Evolutionary conservation across 2,329 filamentous ascomycete species (phyloP).

Genomic region (Microcyclosporella mali): DNA sequence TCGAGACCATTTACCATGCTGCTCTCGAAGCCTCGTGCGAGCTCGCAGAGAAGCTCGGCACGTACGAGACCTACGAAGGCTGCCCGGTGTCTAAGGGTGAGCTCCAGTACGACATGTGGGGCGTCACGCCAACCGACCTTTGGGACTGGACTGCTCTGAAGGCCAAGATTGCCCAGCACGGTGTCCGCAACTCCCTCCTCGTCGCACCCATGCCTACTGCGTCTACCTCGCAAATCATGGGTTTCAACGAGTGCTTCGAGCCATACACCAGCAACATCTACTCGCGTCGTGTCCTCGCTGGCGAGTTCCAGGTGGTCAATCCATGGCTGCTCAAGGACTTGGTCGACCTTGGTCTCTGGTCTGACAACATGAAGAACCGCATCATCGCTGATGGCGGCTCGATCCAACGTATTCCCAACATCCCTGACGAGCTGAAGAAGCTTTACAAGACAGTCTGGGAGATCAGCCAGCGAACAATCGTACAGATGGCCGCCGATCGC

Average conservation of each 20-base stretch:
- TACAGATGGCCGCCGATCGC: constrained; percentile 97
- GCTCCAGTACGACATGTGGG: constrained; percentile 98
- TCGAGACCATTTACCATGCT: constrained; percentile 98
- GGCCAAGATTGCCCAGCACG: constrained; percentile 83
- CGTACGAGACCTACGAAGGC: constrained; percentile 86
- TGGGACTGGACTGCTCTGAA: constrained; percentile 95
- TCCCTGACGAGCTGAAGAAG: constrained; percentile 89
- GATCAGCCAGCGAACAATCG: constrained; percentile 88
- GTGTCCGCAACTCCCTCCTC: constrained; percentile 90
- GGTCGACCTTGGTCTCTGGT: constrained; percentile 96
- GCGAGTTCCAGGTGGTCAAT: constrained; percentile 99
- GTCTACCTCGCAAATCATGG: constrained; percentile 93
- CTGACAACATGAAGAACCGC: constrained; percentile 99
- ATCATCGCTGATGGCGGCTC: constrained; percentile 97
- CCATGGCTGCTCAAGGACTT: constrained; percentile 97
- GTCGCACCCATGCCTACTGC: constrained; percentile 98
- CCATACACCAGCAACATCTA: constrained; percentile 99
- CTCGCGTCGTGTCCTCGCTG: constrained; percentile 92
- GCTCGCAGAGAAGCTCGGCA: constrained; percentile 72
- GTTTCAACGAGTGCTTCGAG: constrained; percentile 99
- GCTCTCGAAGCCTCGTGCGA: constrained; percentile 84
- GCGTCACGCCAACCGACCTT: constrained; percentile 82
- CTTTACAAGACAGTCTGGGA: constrained; percentile 99
- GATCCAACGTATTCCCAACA: constrained; percentile 94
- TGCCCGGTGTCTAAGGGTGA: constrained; percentile 92